Evolutionary conservation across 352 stramenopile species (phyloP).

Genomic region (Pythium scleroteichum): DNA sequence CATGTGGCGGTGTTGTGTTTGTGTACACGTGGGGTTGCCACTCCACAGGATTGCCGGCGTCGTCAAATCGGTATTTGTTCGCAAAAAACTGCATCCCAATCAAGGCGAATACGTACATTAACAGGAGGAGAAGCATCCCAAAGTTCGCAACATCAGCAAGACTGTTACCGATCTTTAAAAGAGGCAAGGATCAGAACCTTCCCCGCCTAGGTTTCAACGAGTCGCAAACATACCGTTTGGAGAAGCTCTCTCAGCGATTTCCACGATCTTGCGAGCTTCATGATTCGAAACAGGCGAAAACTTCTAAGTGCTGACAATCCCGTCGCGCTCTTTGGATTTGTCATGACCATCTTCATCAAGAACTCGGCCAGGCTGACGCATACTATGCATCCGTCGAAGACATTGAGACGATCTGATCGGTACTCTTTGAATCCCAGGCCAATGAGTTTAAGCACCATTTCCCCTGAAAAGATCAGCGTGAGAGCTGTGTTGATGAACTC

Average conservation of each 20-base stretch:
- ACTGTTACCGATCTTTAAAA: conserved; percentile 60
- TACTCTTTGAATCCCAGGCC: conserved; percentile 52
- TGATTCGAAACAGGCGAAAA: conserved; percentile 82
- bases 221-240: no score
- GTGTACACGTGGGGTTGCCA: conserved; percentile 48
- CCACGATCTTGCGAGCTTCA: conserved; percentile 93
- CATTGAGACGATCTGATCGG: conserved; percentile 48
- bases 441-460: conserved; percentile 64
- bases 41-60: conserved; percentile 31
- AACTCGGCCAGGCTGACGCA: conserved; percentile 51
- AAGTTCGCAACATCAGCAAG: conserved; percentile 87
- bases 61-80: conserved; percentile 83
- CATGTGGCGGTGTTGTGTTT: conserved; percentile 38
- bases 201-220: no score
- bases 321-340: conserved; percentile 31
- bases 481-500: conserved; percentile 42
- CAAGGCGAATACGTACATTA: conserved; percentile 90
- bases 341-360: conserved; percentile 31
- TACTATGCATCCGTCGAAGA: conserved; percentile 63
- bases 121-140: conserved; percentile 80
- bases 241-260: conserved; percentile 82
- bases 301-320: conserved; percentile 77
- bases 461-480: conserved; percentile 46
- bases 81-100: conserved; percentile 82
- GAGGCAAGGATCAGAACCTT: not conserved